Evolutionary conservation across 192 early-diverging fungal genomes (phyloP), one percentile per base, ranked within the genome.

Genomic region (Umbelopsis ramanniana): DNA sequence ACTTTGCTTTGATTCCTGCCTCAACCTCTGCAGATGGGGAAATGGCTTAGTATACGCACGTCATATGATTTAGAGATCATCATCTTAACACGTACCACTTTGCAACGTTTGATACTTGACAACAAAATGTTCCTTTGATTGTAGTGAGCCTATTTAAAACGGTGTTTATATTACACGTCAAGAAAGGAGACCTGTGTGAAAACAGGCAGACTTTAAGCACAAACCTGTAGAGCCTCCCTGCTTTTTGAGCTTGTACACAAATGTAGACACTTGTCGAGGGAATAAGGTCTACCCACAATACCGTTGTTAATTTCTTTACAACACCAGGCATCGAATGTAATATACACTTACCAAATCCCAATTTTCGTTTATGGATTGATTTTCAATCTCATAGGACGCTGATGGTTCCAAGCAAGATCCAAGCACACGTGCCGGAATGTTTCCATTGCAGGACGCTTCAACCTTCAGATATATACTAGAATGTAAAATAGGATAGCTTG

Each of bases 211-310:
- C 6, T 7, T 11, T 43, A 12, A 43, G 6, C 40, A 43, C 40
- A 2, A 82, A 69, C 83, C 57, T 7, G n/a, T 57, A 47, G 70
- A 68, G 14, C 50, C 46, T 45, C 74, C 67, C 37, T 79, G 76
- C 33, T 80, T 80, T 5, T 82, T 74, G 37, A 88, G 72, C 69
- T 84, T 88, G 55, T 86, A 88, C 10, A 88, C 79, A 76, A 86
- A 88, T 6, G 81, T 83, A 8, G 85, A 84, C 10, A 81, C 70
- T 53, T 88, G 87, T 33, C 78, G 81, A 24, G 83, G 85, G 52
- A 88, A 88, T 9, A 88, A 35, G 9, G 77, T 88, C 86, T 88
- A 52, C 29, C 71, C 5, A 66, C 11, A 29, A 8, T 15, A 21
- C 52, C 17, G 57, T 72, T 52, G 48, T 17, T 15, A 43, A 60